Evolutionary conservation across 2,329 filamentous ascomycete species (phyloP).

Genomic region (Venturia oleaginea): DNA sequence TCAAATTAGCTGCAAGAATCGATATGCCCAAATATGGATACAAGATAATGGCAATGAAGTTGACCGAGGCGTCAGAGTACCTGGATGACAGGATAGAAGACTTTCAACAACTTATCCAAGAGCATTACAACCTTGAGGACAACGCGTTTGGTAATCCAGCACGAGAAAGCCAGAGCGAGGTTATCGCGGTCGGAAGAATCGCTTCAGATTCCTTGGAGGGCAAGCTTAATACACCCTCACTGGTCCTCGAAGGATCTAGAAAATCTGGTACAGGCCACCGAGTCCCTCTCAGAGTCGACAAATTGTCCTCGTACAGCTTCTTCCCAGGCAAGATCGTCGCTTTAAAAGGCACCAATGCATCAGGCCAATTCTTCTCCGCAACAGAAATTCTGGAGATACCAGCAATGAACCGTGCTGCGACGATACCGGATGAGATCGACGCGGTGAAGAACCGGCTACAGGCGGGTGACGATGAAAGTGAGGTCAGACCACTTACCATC

Average conservation of each 20-base stretch:
- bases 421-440: slow-evolving; percentile 55
- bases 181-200: slow-evolving; percentile 85
- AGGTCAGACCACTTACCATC: slow-evolving; percentile 60
- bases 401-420: slow-evolving; percentile 64
- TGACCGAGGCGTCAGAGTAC: slow-evolving; percentile 84
- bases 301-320: slow-evolving; percentile 64
- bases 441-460: slow-evolving; percentile 60
- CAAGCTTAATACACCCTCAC: slow-evolving; percentile 72
- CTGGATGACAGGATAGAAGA: slow-evolving; percentile 93
- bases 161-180: slow-evolving; percentile 71
- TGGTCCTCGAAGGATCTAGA: slow-evolving; percentile 82
- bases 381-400: slow-evolving; percentile 68
- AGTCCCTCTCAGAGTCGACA: slow-evolving; percentile 68
- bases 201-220: slow-evolving; percentile 75
- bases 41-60: slow-evolving; percentile 89
- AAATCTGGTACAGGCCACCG: slow-evolving; percentile 73
- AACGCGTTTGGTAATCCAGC: slow-evolving; percentile 80
- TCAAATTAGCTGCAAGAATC: slow-evolving; percentile 77
- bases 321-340: slow-evolving; percentile 95
- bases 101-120: slow-evolving; percentile 65
- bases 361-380: slow-evolving; percentile 73
- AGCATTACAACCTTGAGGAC: slow-evolving; percentile 67
- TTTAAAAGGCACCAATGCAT: slow-evolving; percentile 75
- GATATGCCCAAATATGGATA: slow-evolving; percentile 88
- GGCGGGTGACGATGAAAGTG: slow-evolving; percentile 48